Percentiles rank a stretch among this genome's conserved stretches.
Conservation (phyloP, 768 basidiomycete genomes). For the Trametes gibbosa region DNA sequence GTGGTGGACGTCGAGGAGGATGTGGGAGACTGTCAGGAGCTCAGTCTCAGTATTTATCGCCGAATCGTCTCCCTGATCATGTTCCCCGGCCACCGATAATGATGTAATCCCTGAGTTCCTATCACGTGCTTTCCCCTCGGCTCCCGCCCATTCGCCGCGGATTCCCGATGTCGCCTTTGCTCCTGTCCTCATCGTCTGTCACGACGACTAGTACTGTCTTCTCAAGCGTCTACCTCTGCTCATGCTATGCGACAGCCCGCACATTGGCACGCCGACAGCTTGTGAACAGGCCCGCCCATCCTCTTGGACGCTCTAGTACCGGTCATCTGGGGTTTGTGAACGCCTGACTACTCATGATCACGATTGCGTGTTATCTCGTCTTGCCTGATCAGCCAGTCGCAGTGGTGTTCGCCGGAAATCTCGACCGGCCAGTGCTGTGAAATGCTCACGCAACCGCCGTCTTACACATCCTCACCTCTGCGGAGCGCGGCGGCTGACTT, state of each 20-base stretch:
- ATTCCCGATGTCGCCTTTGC: background rate
- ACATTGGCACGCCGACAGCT: too few species aligned
- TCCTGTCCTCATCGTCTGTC: background rate
- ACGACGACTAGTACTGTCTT: background rate
- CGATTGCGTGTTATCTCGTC: conserved; percentile 15
- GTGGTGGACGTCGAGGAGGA: conserved; percentile 3
- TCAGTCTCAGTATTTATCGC: conserved; percentile 6
- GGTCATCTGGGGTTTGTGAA: conserved; percentile 8
- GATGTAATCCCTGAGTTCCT: conserved; percentile 7
- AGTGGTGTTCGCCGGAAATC: background rate
- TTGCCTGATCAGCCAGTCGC: background rate
- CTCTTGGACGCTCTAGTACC: background rate
- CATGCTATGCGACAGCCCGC: background rate
- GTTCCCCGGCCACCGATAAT: conserved; percentile 6
- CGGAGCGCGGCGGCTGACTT: background rate
- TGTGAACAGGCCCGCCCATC: too few species aligned
- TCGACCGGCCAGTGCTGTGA: background rate
- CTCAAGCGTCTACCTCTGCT: background rate
- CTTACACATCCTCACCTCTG: background rate
- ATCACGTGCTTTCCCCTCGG: conserved; percentile 5
- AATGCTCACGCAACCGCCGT: background rate
- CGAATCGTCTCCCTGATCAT: background rate
- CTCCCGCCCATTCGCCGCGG: background rate
- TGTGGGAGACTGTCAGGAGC: background rate
- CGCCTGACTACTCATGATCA: background rate